These are phyloP conservation scores for Lipomyces sp. DNA, from an alignment of 805 yeast genomes.

Conservation along the genomic window DNA sequence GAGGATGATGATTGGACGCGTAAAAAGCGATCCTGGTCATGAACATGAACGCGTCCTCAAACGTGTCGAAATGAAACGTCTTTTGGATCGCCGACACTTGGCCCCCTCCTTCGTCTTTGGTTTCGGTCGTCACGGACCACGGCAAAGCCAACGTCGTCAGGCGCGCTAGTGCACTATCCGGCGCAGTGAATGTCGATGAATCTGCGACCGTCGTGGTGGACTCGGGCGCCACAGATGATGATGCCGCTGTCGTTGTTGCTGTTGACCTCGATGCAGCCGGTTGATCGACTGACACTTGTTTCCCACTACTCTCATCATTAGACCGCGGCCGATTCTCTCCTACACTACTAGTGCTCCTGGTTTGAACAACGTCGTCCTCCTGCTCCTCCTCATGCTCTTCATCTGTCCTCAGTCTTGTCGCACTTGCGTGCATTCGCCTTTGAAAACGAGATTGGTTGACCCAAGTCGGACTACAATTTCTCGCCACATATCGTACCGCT, in stretches of 20 bases:
- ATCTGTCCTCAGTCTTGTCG: not conserved
- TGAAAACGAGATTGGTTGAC: not conserved
- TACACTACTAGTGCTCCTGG: not conserved
- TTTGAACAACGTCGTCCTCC: not conserved
- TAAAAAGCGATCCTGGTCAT: slow-evolving; percentile 28
- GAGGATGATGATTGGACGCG: slow-evolving; percentile 13
- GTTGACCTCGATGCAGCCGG: too few relatives aligned
- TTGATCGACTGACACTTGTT: not conserved
- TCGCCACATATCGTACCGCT: not conserved
- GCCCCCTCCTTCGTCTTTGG: not conserved
- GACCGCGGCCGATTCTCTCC: not conserved
- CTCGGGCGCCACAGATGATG: not conserved
- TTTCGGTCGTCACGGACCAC: not conserved
- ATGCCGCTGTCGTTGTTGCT: not conserved
- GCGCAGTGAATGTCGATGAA: not conserved
- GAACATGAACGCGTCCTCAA: slow-evolving; percentile 31
- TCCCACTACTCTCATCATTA: not conserved
- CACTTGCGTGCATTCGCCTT: not conserved
- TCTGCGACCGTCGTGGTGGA: not conserved
- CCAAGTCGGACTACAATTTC: not conserved
- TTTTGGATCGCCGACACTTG: slow-evolving; percentile 11
- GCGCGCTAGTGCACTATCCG: not conserved
- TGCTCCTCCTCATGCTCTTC: not conserved
- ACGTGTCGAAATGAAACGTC: slow-evolving; percentile 18
- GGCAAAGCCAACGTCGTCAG: not conserved